Conservation (phyloP, 352 stramenopile genomes). For the Globisporangium iwayamae region DNA sequence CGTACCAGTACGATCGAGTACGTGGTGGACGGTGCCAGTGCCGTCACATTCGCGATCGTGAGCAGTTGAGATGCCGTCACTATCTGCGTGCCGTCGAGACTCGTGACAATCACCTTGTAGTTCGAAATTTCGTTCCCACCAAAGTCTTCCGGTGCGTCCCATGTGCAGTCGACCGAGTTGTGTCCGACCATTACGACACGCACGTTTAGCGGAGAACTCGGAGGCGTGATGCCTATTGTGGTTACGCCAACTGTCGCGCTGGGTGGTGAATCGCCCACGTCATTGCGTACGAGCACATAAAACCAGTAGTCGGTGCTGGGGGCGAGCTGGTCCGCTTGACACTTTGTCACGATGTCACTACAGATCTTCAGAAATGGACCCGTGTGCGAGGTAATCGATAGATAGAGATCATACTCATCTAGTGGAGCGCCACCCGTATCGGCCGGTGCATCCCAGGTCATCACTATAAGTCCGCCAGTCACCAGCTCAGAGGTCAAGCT, state of each 20-base stretch:
- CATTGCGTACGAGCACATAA: slow-evolving; percentile 32
- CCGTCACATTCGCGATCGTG: not conserved
- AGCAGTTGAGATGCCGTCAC: not conserved
- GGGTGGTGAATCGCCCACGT: slow-evolving; percentile 27
- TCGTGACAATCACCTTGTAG: slow-evolving; percentile 27
- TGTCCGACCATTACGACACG: slow-evolving; percentile 27
- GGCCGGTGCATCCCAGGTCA: slow-evolving; percentile 35
- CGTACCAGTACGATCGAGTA: slow-evolving; percentile 51
- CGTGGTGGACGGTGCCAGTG: slow-evolving; percentile 15
- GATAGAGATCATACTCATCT: slow-evolving; percentile 30
- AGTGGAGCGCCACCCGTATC: slow-evolving; percentile 49
- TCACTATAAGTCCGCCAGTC: slow-evolving; percentile 34
- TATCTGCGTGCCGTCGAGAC: slow-evolving; percentile 6
- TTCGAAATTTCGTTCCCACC: slow-evolving; percentile 32
- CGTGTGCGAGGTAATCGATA: slow-evolving; percentile 12
- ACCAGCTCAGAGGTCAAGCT: slow-evolving; percentile 11
- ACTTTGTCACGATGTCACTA: slow-evolving; percentile 19
- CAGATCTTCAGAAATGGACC: slow-evolving; percentile 25
- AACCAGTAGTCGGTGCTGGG: slow-evolving; percentile 41
- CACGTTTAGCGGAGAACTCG: slow-evolving; percentile 29
- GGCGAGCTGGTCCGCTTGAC: slow-evolving; percentile 26
- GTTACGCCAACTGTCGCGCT: slow-evolving; percentile 18
- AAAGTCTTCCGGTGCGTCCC: slow-evolving; percentile 29
- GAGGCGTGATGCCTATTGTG: slow-evolving; percentile 26
- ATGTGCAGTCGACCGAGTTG: slow-evolving; percentile 27